Conservation (phyloP, 23 red algal genomes). For the Gracilariopsis chorda region DNA sequence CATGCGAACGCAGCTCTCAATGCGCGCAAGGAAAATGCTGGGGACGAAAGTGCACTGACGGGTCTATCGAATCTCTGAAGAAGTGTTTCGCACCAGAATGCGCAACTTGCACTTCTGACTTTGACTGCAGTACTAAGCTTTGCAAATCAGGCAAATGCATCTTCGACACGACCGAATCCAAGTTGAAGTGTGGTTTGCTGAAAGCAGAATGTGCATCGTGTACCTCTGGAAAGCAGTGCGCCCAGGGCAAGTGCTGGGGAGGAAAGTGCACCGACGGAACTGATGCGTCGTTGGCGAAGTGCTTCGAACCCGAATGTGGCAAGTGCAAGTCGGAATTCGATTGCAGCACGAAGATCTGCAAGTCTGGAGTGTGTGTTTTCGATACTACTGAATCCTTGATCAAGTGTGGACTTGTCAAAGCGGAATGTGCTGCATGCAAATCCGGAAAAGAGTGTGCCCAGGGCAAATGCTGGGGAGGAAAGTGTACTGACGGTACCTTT, state of each 20-base stretch:
- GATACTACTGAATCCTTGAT: too few species aligned
- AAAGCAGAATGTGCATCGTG: not conserved
- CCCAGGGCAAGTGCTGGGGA: not conserved
- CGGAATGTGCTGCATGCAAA: not conserved
- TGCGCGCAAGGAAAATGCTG: not conserved
- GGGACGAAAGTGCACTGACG: not conserved
- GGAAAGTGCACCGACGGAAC: not conserved
- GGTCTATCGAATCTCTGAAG: not conserved
- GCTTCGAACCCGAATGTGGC: not conserved
- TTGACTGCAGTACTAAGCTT: not conserved
- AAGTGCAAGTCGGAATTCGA: not conserved
- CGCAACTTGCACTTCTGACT: not conserved
- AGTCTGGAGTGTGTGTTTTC: not conserved
- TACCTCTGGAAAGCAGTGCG: not conserved
- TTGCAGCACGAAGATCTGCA: not conserved
- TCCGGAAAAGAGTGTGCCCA: not conserved
- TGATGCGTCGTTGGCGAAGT: not conserved
- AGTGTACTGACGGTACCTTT: not conserved
- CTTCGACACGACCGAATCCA: not conserved
- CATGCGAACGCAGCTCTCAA: not conserved
- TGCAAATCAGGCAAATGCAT: not conserved
- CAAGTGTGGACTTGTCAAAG: not conserved
- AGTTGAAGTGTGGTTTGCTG: not conserved
- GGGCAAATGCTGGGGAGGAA: not conserved
- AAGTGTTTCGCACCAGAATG: slow-evolving; percentile 12